These are phyloP conservation scores for Mycena epipterygia DNA, from an alignment of 768 basidiomycete species.

Conservation along the genomic window DNA sequence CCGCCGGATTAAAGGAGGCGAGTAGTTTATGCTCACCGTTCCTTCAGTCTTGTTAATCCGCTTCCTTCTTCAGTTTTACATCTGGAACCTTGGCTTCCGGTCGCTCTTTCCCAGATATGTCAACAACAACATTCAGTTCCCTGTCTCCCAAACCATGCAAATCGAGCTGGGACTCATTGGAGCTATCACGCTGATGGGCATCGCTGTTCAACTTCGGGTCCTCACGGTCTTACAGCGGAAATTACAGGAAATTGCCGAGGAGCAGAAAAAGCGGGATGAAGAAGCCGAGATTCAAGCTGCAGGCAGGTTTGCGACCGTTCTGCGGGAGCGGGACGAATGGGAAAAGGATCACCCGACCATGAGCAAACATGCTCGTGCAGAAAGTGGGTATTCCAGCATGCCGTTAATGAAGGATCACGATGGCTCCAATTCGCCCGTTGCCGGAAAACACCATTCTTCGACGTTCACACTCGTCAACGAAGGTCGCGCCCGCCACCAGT, in stretches of 20 bases:
- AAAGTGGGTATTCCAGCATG: slow-evolving; percentile 73
- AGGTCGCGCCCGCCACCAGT: slow-evolving; percentile 70
- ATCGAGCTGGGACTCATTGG: slow-evolving; percentile 93
- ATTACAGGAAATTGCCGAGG: slow-evolving; percentile 83
- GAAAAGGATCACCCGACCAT: slow-evolving; percentile 85
- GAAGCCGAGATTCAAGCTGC: slow-evolving; percentile 84
- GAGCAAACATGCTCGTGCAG: slow-evolving; percentile 70
- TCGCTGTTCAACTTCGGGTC: slow-evolving; percentile 91
- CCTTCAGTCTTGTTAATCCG: slow-evolving; percentile 25
- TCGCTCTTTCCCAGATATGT: slow-evolving; percentile 84
- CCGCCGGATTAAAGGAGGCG: slow-evolving; percentile 94
- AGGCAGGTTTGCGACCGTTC: slow-evolving; percentile 72
- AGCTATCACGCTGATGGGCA: slow-evolving; percentile 87
- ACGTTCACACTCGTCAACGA: slow-evolving; percentile 65
- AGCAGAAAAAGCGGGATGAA: slow-evolving; percentile 78
- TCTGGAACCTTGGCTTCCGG: slow-evolving; percentile 94
- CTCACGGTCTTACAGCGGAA: slow-evolving; percentile 85
- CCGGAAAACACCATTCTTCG: slow-evolving; percentile 63
- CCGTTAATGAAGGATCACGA: slow-evolving; percentile 79
- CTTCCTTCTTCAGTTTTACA: slow-evolving; percentile 77
- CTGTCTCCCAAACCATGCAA: slow-evolving; percentile 91
- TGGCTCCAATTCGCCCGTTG: slow-evolving; percentile 59
- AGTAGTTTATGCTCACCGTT: slow-evolving; percentile 40
- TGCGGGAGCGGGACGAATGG: slow-evolving; percentile 86
- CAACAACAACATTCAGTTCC: slow-evolving; percentile 77